Conservation (phyloP, 345 rosid genomes). For the Schrenkiella parvula region DNA sequence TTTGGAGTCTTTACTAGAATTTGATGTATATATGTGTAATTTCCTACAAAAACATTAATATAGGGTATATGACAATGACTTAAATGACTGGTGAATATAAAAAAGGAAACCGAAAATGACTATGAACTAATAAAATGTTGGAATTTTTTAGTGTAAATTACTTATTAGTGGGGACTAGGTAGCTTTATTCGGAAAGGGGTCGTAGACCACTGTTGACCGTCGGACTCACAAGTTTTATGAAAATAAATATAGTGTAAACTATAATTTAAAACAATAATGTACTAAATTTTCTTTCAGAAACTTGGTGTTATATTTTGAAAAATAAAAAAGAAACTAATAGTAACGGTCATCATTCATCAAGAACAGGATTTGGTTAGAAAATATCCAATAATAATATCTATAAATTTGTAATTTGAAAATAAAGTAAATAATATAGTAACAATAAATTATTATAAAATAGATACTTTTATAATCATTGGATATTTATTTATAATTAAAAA, state of each 20-base stretch:
- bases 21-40: neutral
- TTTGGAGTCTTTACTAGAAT: neutral
- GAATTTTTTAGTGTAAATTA: neutral
- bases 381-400: neutral
- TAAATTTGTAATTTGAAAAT: neutral
- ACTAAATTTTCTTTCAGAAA: no score
- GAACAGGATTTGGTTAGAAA: neutral
- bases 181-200: conserved; percentile 6
- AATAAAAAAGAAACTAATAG: no score
- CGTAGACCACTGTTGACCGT: conserved; percentile 10
- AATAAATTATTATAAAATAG: neutral
- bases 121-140: neutral
- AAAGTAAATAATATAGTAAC: neutral
- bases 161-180: conserved; percentile 12
- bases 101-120: neutral
- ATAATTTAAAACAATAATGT: neutral
- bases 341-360: neutral
- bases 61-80: neutral
- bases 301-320: neutral
- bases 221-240: neutral
- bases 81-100: neutral
- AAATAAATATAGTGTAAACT: neutral
- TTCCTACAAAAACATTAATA: neutral
- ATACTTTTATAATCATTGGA: neutral
- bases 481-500: neutral